These are phyloP conservation scores for Fusarium veterinarium DNA, from an alignment of 2,329 filamentous ascomycete species.

Conservation along the genomic window DNA sequence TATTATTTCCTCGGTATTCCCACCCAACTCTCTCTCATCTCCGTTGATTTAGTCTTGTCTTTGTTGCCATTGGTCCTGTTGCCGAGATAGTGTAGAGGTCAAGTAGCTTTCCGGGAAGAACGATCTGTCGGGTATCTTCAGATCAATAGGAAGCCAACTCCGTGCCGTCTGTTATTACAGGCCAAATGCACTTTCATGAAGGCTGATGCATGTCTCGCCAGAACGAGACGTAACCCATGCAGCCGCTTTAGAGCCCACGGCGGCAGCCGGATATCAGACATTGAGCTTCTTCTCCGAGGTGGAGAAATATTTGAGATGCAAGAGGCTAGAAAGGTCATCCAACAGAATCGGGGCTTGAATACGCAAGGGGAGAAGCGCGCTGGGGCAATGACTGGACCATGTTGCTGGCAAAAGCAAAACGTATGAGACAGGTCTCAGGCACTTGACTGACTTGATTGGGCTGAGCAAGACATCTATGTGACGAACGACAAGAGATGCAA, in stretches of 20 bases:
- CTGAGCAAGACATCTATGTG: not conserved
- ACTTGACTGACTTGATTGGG: conserved; percentile 32
- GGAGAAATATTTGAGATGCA: conserved; percentile 12
- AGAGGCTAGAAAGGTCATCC: not conserved
- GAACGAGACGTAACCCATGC: conserved; percentile 11
- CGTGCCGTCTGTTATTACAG: not conserved
- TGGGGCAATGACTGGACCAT: not conserved
- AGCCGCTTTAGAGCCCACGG: conserved; percentile 23
- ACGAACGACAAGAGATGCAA: not conserved
- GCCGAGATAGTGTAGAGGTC: conserved; percentile 15
- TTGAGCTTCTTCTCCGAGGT: conserved; percentile 15
- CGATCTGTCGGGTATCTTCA: conserved; percentile 16
- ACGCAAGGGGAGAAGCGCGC: conserved; percentile 26
- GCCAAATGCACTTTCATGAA: conserved; percentile 13
- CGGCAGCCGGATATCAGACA: not conserved
- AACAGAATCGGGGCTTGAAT: conserved; percentile 9
- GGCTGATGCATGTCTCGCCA: conserved; percentile 38
- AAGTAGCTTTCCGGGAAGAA: conserved; percentile 18
- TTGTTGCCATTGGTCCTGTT: conserved; percentile 9
- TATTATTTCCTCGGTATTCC: conserved; percentile 28
- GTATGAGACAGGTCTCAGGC: conserved; percentile 26
- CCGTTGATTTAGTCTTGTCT: not conserved
- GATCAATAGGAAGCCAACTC: conserved; percentile 5
- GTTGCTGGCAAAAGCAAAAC: conserved; percentile 26
- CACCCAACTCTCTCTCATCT: conserved; percentile 15